phyloP scores from a whole-genome alignment of 148 eudicot genomes.

The Chenopodium quinoa region DNA sequence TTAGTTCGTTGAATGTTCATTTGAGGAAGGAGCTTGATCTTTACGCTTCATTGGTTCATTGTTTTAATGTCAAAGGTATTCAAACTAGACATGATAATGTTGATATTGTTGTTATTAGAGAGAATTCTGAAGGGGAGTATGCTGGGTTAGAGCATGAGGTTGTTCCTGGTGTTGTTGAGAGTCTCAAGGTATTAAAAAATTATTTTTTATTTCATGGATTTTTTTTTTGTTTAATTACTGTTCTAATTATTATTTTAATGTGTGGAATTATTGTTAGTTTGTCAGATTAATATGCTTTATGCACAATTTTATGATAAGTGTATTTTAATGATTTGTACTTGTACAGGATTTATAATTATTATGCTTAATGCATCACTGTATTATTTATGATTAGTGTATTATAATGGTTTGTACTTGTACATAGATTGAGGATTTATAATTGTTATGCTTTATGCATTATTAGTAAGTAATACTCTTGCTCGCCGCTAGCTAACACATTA shows the following conservation, averaged over 20 bases:
- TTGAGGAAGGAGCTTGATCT: conserved; percentile 69
- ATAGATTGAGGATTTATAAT: too few relatives aligned
- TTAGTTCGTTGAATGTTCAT: conserved; percentile 61
- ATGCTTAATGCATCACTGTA: too few relatives aligned
- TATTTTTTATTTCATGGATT: not conserved
- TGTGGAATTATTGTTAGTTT: not conserved
- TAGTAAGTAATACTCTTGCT: too few relatives aligned
- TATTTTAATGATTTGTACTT: not conserved
- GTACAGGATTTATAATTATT: too few relatives aligned
- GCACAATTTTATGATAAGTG: not conserved
- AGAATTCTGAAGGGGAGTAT: conserved; percentile 89
- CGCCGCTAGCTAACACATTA: too few relatives aligned
- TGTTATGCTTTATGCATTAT: too few relatives aligned
- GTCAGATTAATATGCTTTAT: not conserved
- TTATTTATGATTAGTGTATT: too few relatives aligned
- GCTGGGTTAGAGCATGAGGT: conserved; percentile 85
- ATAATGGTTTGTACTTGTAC: too few relatives aligned
- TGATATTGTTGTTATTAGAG: conserved; percentile 79
- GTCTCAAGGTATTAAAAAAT: conserved; percentile 54
- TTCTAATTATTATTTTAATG: not conserved
- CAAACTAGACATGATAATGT: conserved; percentile 68
- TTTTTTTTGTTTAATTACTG: not conserved
- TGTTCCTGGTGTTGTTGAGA: conserved; percentile 87
- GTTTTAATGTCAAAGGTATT: conserved; percentile 61
- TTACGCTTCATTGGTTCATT: conserved; percentile 68